A percentile compares a stretch with the other conserved stretches of the same genome.
These are phyloP conservation scores for Candida ovalis DNA, from an alignment of 805 yeast species.

Conservation along the genomic window DNA sequence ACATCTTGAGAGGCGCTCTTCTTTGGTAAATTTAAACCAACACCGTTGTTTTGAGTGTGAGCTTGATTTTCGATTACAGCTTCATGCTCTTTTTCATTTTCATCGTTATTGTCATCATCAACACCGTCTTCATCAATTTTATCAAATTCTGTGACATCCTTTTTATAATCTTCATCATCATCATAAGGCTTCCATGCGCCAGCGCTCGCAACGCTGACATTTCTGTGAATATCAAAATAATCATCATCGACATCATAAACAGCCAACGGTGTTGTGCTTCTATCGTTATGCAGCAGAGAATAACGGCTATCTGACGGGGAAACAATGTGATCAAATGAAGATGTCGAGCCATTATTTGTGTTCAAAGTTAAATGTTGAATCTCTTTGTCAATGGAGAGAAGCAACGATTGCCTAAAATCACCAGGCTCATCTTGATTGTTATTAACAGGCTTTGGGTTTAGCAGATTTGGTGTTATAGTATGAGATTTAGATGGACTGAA, in stretches of 20 bases:
- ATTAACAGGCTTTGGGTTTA: background rate
- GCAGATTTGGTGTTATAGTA: background rate
- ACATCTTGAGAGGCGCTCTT: no score
- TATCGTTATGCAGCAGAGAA: background rate
- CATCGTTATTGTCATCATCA: background rate
- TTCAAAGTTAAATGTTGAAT: conserved; percentile 4
- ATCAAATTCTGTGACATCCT: background rate
- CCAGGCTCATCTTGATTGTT: background rate
- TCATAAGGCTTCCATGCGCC: conserved; percentile 9
- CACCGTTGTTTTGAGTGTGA: no score
- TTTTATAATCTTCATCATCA: background rate
- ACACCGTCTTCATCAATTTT: background rate
- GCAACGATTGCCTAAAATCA: background rate
- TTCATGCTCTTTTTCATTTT: background rate
- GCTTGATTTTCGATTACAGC: background rate
- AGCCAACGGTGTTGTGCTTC: background rate
- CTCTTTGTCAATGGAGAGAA: conserved; percentile 8
- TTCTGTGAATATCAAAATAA: conserved; percentile 5
- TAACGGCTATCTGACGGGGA: background rate
- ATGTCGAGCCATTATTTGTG: background rate
- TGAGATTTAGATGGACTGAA: conserved; percentile 1
- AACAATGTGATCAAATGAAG: background rate
- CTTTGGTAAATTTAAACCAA: no score
- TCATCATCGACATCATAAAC: background rate
- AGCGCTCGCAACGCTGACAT: conserved; percentile 6